phyloP scores from a whole-genome alignment of 495 filamentous ascomycete genomes.

The Penicillium antarcticum region DNA sequence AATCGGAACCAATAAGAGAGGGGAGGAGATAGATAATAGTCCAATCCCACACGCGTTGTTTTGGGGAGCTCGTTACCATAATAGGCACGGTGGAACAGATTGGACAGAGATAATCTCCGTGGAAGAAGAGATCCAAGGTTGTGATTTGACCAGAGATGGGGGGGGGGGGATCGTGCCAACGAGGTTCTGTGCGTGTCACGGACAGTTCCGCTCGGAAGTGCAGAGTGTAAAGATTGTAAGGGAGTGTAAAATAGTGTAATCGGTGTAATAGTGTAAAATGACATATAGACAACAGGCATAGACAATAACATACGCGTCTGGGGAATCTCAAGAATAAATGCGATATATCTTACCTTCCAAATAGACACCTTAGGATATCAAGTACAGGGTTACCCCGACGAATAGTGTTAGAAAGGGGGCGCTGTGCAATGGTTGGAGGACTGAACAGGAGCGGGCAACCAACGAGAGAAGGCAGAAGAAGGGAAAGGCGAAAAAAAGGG shows the following conservation, averaged over 20 bases:
- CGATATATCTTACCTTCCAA: constrained; percentile 2
- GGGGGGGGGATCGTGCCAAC: constrained; percentile 27
- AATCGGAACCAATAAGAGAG: constrained; percentile 16
- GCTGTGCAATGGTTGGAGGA: constrained; percentile 32
- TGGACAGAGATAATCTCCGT: constrained; percentile 15
- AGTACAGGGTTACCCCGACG: constrained; percentile 4
- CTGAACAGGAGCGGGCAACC: constrained; percentile 35
- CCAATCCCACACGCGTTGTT: constrained; percentile 17
- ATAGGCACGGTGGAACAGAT: constrained; percentile 1
- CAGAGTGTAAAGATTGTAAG: neutral
- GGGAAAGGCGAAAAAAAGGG: constrained; percentile 42
- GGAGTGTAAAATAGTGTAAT: constrained; percentile 1
- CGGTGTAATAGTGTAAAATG: neutral
- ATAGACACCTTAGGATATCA: constrained; percentile 4
- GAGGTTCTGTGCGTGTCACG: constrained; percentile 30
- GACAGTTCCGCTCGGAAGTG: constrained; percentile 23
- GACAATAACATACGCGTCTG: too few relatives aligned
- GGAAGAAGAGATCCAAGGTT: constrained; percentile 20
- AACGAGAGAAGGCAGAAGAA: constrained; percentile 47
- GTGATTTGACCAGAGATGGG: constrained; percentile 30
- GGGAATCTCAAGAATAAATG: neutral
- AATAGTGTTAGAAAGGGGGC: constrained; percentile 16
- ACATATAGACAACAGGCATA: too few relatives aligned
- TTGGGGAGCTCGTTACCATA: constrained; percentile 21
- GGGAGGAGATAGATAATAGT: neutral